Conservation (phyloP, 208 protist species). For the Crithidia mellificae region DNA sequence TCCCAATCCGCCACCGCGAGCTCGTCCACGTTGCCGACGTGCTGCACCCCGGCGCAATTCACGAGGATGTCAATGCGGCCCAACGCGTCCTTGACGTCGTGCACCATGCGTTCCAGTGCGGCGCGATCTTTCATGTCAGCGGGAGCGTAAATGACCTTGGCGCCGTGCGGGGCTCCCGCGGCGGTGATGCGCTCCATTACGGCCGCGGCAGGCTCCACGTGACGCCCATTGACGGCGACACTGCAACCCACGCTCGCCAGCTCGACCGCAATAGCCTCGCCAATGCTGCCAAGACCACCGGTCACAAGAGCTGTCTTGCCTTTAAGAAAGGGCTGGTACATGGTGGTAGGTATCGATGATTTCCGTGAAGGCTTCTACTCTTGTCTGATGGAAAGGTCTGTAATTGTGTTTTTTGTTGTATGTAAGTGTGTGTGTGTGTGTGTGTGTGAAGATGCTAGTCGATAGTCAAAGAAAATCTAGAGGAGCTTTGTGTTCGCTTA, state of each 20-base stretch:
- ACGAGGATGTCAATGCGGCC: conserved; percentile 50
- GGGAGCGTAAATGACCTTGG: conserved; percentile 27
- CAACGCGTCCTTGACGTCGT: conserved; percentile 23
- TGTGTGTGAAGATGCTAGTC: conserved; percentile 2
- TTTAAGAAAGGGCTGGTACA: conserved; percentile 29
- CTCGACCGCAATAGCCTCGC: conserved; percentile 39
- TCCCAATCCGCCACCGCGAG: conserved; percentile 46
- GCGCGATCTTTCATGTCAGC: conserved; percentile 17
- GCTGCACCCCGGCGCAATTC: conserved; percentile 60
- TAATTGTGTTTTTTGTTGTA: no score
- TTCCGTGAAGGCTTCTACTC: no score
- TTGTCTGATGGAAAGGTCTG: no score
- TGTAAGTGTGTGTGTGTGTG: no score
- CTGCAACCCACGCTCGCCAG: conserved; percentile 38
- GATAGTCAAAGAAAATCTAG: no score
- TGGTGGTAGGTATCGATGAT: not conserved
- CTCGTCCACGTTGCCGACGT: conserved; percentile 39
- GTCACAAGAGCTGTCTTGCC: conserved; percentile 45
- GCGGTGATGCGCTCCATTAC: conserved; percentile 20
- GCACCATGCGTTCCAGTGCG: conserved; percentile 23
- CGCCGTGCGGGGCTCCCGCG: conserved; percentile 18
- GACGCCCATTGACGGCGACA: conserved; percentile 35
- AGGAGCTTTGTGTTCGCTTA: no score
- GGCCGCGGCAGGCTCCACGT: not conserved
- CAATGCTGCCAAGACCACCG: conserved; percentile 48